phyloP scores from a whole-genome alignment of 768 basidiomycete genomes.

The Termitomyces titanicus region DNA sequence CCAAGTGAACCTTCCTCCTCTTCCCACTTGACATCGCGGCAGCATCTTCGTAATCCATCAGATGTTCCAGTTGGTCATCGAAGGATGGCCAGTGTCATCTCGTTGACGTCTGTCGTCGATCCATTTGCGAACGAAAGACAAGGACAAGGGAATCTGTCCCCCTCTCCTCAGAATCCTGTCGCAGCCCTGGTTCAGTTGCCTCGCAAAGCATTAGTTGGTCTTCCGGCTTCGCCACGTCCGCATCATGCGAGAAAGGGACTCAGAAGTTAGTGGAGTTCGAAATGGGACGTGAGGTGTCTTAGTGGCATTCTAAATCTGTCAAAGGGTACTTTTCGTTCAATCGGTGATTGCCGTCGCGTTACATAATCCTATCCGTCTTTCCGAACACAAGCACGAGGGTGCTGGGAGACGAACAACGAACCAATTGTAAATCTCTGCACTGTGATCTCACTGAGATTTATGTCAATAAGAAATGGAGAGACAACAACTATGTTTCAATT shows the following conservation, averaged over 20 bases:
- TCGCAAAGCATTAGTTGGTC: conserved; percentile 10
- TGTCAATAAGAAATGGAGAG: not conserved
- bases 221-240: conserved; percentile 21
- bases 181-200: conserved; percentile 4
- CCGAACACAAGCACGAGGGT: not conserved
- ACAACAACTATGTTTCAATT: not conserved
- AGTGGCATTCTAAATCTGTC: too few species aligned
- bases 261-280: not conserved
- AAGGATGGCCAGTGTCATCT: conserved; percentile 21
- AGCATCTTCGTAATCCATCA: conserved; percentile 26
- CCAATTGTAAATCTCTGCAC: not conserved
- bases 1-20: conserved; percentile 11
- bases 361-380: too few species aligned
- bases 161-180: conserved; percentile 1
- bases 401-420: not conserved
- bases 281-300: not conserved
- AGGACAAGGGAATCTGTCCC: conserved; percentile 14
- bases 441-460: not conserved
- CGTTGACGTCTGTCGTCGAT: conserved; percentile 23
- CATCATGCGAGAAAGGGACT: not conserved
- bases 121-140: conserved; percentile 13
- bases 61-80: conserved; percentile 27
- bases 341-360: too few species aligned
- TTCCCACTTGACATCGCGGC: conserved; percentile 8
- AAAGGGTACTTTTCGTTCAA: too few species aligned